Percentiles rank a stretch among this genome's conserved stretches.
Conservation (phyloP, 148 eudicot species). For the Bassia scoparia region DNA sequence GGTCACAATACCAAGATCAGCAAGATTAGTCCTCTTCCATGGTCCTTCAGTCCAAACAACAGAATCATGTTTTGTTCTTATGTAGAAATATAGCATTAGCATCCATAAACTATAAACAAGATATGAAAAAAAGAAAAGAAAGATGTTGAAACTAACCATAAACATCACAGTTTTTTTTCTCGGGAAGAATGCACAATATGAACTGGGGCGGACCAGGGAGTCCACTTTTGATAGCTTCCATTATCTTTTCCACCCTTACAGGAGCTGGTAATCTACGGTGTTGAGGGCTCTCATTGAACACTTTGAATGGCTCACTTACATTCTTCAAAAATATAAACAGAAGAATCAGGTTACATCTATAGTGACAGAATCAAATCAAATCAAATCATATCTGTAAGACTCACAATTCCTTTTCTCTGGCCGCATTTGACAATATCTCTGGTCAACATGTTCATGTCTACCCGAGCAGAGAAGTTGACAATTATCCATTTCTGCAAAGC, state of each 20-base stretch:
- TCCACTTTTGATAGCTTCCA: constrained; percentile 26
- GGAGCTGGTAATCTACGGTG: constrained; percentile 34
- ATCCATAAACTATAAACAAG: background rate
- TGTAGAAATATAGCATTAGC: no score
- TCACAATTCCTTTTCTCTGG: no score
- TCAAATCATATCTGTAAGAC: background rate
- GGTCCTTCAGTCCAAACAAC: constrained; percentile 45
- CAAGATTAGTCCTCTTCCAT: constrained; percentile 55
- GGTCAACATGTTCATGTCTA: no score
- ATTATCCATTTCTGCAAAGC: no score
- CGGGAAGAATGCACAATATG: constrained; percentile 40
- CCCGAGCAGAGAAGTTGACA: no score
- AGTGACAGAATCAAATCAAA: background rate
- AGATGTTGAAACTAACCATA: constrained; percentile 28
- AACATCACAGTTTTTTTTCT: constrained; percentile 41
- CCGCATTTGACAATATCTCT: no score
- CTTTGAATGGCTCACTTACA: constrained; percentile 28
- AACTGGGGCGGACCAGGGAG: constrained; percentile 42
- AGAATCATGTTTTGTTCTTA: background rate
- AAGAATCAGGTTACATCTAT: constrained; percentile 5
- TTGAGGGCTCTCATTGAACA: constrained; percentile 38
- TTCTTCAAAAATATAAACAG: constrained; percentile 25
- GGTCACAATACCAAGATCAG: constrained; percentile 54
- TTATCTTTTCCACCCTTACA: constrained; percentile 48
- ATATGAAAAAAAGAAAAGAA: background rate